These are phyloP conservation scores for Talaromyces adpressus DNA, from an alignment of 495 filamentous ascomycete genomes.

Conservation along the genomic window DNA sequence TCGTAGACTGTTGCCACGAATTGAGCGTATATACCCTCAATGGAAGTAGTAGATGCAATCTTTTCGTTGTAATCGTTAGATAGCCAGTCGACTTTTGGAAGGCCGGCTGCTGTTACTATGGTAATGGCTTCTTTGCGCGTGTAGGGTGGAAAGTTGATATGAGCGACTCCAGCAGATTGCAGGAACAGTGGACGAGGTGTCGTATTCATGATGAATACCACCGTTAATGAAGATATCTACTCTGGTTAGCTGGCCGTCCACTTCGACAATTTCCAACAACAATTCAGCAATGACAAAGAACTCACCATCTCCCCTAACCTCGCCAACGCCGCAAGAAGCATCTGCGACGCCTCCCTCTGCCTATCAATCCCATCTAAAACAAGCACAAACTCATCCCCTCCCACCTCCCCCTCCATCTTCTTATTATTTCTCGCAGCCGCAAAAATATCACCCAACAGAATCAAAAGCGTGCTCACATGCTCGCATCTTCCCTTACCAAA, in stretches of 20 bases:
- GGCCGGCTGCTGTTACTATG: conserved; percentile 53
- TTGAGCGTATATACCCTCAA: conserved; percentile 27
- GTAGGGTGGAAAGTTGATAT: conserved; percentile 82
- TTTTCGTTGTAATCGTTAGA: conserved; percentile 14
- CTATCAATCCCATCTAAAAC: conserved; percentile 89
- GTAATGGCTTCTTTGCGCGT: conserved; percentile 67
- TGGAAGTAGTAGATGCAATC: conserved; percentile 9
- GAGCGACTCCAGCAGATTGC: conserved; percentile 62
- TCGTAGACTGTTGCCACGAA: conserved; percentile 38
- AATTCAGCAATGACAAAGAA: conserved; percentile 4
- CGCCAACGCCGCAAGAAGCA: conserved; percentile 74
- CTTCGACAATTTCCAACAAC: neutral
- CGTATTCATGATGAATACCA: conserved; percentile 66
- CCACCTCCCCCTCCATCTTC: conserved; percentile 14
- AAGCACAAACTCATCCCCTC: conserved; percentile 59
- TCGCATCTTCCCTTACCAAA: conserved; percentile 60
- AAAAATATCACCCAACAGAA: conserved; percentile 55
- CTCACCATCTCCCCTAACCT: conserved; percentile 71
- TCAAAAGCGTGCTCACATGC: conserved; percentile 63
- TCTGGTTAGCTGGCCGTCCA: conserved; percentile 5
- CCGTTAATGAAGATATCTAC: conserved; percentile 74
- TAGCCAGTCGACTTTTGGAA: conserved; percentile 25
- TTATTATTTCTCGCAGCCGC: conserved; percentile 15
- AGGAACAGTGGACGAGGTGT: conserved; percentile 65
- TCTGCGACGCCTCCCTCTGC: conserved; percentile 73